Percentiles rank a stretch among this genome's conserved stretches.
Evolutionary conservation across 495 filamentous ascomycete species (phyloP).

Genomic region (Ascodesmis nigricans): DNA sequence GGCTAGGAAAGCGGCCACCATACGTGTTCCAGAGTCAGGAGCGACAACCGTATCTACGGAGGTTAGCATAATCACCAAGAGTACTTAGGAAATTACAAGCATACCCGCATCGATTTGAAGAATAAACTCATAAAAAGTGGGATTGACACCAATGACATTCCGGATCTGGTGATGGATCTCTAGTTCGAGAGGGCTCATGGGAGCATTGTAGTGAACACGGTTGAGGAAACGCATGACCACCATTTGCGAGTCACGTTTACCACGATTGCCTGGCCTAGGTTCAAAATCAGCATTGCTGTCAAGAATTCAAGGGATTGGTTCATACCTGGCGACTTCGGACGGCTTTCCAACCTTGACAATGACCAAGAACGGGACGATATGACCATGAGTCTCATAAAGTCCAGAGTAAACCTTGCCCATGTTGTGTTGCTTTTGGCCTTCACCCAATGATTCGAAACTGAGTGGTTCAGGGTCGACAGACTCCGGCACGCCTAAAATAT

Average conservation of each 20-base stretch:
- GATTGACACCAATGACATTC: conserved; percentile 97
- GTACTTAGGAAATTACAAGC: not conserved
- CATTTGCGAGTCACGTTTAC: conserved; percentile 99
- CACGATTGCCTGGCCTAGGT: conserved; percentile 81
- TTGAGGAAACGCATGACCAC: conserved; percentile 95
- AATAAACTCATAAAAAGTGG: conserved; percentile 94
- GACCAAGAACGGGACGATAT: conserved; percentile 94
- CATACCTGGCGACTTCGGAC: conserved; percentile 56
- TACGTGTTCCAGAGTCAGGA: conserved; percentile 71
- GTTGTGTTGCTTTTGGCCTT: conserved; percentile 94
- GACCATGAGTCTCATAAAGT: conserved; percentile 89
- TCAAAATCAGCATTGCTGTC: too few species aligned
- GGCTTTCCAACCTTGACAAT: conserved; percentile 95
- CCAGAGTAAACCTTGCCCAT: conserved; percentile 98
- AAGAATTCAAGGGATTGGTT: too few species aligned
- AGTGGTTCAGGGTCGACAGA: conserved; percentile 89
- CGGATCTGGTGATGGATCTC: conserved; percentile 98
- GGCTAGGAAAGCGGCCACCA: conserved; percentile 75
- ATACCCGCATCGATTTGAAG: conserved; percentile 68
- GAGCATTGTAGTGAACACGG: conserved; percentile 82
- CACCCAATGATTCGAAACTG: conserved; percentile 89
- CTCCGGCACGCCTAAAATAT: conserved; percentile 87
- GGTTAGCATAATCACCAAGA: not conserved
- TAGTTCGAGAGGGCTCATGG: conserved; percentile 91
- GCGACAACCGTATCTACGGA: conserved; percentile 64